Percentiles rank a stretch among this genome's conserved stretches.
phyloP scores from a whole-genome alignment of 306 rosid species.

The Cucurbita argyrosperma region DNA sequence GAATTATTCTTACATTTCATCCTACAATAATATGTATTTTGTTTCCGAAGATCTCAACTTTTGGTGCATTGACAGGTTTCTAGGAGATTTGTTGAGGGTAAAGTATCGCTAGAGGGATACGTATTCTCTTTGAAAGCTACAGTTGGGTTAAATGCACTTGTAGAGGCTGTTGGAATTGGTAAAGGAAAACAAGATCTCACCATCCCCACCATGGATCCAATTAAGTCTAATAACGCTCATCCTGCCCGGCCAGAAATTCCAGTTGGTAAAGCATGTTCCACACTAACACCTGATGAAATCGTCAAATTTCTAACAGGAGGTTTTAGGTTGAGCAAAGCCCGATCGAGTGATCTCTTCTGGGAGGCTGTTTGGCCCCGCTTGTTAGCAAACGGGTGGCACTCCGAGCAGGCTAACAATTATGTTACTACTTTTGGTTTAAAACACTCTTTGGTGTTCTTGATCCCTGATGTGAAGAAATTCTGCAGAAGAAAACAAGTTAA shows the following conservation, averaged over 20 bases:
- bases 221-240: conserved; percentile 38
- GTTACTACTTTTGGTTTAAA: conserved; percentile 33
- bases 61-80: conserved; percentile 42
- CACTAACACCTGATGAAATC: conserved; percentile 53
- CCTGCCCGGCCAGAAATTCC: conserved; percentile 66
- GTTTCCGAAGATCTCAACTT: neutral
- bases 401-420: conserved; percentile 63
- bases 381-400: conserved; percentile 94
- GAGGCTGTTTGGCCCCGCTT: conserved; percentile 99
- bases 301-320: conserved; percentile 62
- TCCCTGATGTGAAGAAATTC: conserved; percentile 72
- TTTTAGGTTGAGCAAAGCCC: conserved; percentile 82
- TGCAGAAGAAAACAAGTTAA: conserved; percentile 57
- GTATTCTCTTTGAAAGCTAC: conserved; percentile 40
- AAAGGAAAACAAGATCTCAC: conserved; percentile 83
- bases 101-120: conserved; percentile 56
- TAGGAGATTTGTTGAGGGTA: conserved; percentile 52
- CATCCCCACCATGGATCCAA: conserved; percentile 30
- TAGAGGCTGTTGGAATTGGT: conserved; percentile 69
- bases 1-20: neutral
- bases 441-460: conserved; percentile 59
- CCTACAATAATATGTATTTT: neutral
- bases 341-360: conserved; percentile 86
- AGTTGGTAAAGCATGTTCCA: conserved; percentile 63
- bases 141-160: conserved; percentile 59